Percentiles rank a stretch among this genome's conserved stretches.
These are phyloP conservation scores for Poa pratensis DNA, from an alignment of 176 grass and related monocot species.

Conservation along the genomic window DNA sequence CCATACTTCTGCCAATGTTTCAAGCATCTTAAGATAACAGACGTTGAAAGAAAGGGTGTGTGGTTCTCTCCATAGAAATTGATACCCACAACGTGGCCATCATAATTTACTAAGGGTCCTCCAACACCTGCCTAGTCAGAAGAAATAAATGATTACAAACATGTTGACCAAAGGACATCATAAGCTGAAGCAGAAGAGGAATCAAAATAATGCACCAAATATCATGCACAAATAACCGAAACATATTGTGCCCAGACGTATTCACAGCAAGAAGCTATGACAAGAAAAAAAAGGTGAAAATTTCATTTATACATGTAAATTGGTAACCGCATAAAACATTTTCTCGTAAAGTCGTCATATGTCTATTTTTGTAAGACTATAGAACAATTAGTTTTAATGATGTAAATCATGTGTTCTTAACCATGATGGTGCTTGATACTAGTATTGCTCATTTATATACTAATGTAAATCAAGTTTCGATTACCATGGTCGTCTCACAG, in stretches of 20 bases:
- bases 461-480: not conserved
- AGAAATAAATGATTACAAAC: not conserved
- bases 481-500: constrained; percentile 17
- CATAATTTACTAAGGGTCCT: constrained; percentile 3
- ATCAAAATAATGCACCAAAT: not conserved
- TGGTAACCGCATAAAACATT: too few relatives aligned
- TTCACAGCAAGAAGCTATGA: too few relatives aligned
- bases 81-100: not conserved
- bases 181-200: not conserved
- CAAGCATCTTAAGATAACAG: constrained; percentile 7
- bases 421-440: not conserved
- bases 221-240: not conserved
- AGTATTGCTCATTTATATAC: not conserved
- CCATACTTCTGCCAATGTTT: constrained; percentile 1
- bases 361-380: not conserved
- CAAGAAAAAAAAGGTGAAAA: not conserved
- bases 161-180: not conserved
- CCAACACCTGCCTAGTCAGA: constrained; percentile 7
- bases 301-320: not conserved
- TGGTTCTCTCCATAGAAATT: constrained; percentile 25
- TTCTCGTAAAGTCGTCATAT: not conserved
- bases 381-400: not conserved
- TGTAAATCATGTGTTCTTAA: not conserved
- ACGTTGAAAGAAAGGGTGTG: not conserved
- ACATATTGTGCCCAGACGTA: not conserved